Evolutionary conservation across 805 yeast genomes (phyloP), one percentile per base, ranked within the genome.

Genomic region (Sungouiella thailandica): DNA sequence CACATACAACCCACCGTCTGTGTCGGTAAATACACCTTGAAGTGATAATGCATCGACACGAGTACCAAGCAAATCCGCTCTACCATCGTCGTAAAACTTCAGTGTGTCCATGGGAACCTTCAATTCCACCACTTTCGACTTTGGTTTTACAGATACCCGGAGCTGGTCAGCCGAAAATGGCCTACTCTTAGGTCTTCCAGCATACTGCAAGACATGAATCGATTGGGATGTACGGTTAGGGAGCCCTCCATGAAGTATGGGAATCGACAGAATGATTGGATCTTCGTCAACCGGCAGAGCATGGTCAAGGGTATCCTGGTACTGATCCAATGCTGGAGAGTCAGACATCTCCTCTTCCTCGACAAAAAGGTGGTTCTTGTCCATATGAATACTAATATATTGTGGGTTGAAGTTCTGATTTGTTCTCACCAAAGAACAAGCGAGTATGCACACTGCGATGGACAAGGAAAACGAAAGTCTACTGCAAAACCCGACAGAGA

Each of bases 91-190:
- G 50, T 77, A 85, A 48, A 83, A 87, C 28, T 70, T 70, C 5
- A 63, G 49, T 0, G 85, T 82, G 34, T 82, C 82, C 32, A 86
- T 59, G 10, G 96, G 95, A 5, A 84, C 63, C 40, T 82, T 85
- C 23, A 89, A 71, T 53, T 86, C 95, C 40, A 93, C 60, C 9
- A 78, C 67, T 2, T 77, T 74, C 1, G 86, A 68, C 17, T 70
- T 62, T 1, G 74, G 74, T 50, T 88, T 90, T 39, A 83, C 55
- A 26, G 81, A 58, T 0, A 79, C 65, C 12, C 59, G 58, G 39
- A 69, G 53, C 23, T 50, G 53, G 1, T 50, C 49, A 3, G 54
- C 58, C 2, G 54, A 47, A 25, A 68, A 62, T 0, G 72, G 63
- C 20, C 72, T 59, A 5, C 46, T 50, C 28, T 60, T 59, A 7